These are phyloP conservation scores for Thuja plicata DNA, from an alignment of 83 land plant species.

Conservation along the genomic window DNA sequence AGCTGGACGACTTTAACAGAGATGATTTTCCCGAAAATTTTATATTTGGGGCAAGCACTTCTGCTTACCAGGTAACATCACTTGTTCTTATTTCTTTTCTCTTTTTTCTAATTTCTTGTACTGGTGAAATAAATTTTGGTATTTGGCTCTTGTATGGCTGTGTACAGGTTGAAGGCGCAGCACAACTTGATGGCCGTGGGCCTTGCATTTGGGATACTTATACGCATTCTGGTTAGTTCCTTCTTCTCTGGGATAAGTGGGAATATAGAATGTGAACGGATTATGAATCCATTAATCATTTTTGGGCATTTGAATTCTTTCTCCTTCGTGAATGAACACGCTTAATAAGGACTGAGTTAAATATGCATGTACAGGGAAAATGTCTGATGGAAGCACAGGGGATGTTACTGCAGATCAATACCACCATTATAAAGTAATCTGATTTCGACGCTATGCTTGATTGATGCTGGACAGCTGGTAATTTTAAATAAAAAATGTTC, in stretches of 20 bases:
- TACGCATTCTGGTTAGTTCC: background rate
- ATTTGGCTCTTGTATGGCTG: background rate
- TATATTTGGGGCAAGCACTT: constrained; percentile 56
- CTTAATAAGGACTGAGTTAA: no score
- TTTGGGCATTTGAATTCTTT: background rate
- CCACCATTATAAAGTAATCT: background rate
- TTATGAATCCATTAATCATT: background rate
- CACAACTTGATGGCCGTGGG: constrained; percentile 17
- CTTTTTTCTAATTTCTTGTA: background rate
- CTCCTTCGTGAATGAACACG: background rate
- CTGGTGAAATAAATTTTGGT: background rate
- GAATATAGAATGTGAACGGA: background rate
- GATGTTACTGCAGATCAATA: background rate
- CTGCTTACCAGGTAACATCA: constrained; percentile 60
- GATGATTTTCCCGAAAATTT: constrained; percentile 55
- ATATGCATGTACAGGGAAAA: background rate
- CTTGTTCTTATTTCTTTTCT: background rate
- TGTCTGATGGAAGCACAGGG: background rate
- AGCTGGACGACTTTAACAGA: constrained; percentile 10
- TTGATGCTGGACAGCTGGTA: no score
- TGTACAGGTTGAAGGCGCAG: constrained; percentile 23
- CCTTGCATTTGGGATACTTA: constrained; percentile 13
- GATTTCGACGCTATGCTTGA: background rate
- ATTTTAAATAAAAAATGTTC: background rate
- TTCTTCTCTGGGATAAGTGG: background rate